A percentile compares a stretch with the other conserved stretches of the same genome.
Evolutionary conservation across 2,329 filamentous ascomycete genomes (phyloP).

Genomic region (Colletotrichum spaethianum): DNA sequence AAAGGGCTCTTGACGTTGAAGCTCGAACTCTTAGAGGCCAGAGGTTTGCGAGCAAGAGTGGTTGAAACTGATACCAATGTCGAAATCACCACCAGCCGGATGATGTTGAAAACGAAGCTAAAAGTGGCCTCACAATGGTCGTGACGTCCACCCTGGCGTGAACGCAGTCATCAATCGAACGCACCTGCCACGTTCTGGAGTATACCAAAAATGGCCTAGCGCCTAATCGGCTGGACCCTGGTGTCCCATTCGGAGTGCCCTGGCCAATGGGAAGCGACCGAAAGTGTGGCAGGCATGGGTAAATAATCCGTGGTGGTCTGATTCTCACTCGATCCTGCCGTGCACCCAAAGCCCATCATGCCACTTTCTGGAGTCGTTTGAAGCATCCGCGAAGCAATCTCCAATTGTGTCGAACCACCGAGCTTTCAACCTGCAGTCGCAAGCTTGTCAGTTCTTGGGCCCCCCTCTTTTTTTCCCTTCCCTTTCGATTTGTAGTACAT

Average conservation of each 20-base stretch:
- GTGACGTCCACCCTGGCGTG: slow-evolving; percentile 25
- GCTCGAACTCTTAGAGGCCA: background rate
- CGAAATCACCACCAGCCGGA: background rate
- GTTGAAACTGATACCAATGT: background rate
- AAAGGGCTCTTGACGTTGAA: background rate
- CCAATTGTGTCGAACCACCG: slow-evolving; percentile 39
- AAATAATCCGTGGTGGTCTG: slow-evolving; percentile 41
- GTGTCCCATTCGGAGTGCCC: slow-evolving; percentile 15
- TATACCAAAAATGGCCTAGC: slow-evolving; percentile 28
- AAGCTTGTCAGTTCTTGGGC: slow-evolving; percentile 35
- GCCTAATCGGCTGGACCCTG: slow-evolving; percentile 30
- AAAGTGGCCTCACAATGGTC: slow-evolving; percentile 36
- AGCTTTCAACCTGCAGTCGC: slow-evolving; percentile 32
- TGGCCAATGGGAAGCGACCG: slow-evolving; percentile 25
- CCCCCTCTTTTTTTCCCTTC: slow-evolving; percentile 21
- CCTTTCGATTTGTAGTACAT: background rate
- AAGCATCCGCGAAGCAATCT: slow-evolving; percentile 39
- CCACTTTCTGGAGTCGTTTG: slow-evolving; percentile 41
- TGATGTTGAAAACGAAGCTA: slow-evolving; percentile 26
- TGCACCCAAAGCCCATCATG: slow-evolving; percentile 41
- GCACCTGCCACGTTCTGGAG: slow-evolving; percentile 39
- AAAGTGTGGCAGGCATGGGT: slow-evolving; percentile 35
- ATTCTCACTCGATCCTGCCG: slow-evolving; percentile 42
- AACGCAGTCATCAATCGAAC: slow-evolving; percentile 23
- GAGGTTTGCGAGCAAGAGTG: background rate